A percentile compares a stretch with the other conserved stretches of the same genome.
These are phyloP conservation scores for Voacanga thouarsii DNA, from an alignment of 257 asterid genomes.

Conservation along the genomic window DNA sequence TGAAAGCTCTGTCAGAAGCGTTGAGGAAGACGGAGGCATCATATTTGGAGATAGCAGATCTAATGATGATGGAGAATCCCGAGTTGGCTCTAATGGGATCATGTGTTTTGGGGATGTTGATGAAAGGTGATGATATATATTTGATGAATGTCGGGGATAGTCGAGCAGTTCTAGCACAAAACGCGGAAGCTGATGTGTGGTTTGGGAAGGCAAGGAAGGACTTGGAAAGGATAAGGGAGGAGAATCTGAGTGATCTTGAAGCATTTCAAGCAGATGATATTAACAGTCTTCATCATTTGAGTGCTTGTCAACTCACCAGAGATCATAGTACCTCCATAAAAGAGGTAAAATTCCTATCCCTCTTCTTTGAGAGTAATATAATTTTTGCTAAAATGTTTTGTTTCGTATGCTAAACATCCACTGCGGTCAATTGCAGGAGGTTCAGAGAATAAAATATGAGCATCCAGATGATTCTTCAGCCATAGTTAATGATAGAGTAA, in stretches of 20 bases:
- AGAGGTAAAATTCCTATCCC: conserved; percentile 53
- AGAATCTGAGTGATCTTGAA: conserved; percentile 30
- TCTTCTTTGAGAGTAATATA: background rate
- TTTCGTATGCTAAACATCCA: background rate
- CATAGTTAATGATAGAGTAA: conserved; percentile 67
- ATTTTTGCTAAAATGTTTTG: background rate
- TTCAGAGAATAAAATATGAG: conserved; percentile 59
- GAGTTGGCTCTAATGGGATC: conserved; percentile 98
- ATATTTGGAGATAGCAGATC: conserved; percentile 77
- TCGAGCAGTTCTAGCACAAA: conserved; percentile 72
- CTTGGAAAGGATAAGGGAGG: conserved; percentile 35
- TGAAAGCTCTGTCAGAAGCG: conserved; percentile 76
- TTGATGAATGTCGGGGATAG: conserved; percentile 95
- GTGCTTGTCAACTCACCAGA: conserved; percentile 69
- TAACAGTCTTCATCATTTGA: conserved; percentile 30
- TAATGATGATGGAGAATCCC: conserved; percentile 83
- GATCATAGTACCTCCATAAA: conserved; percentile 79
- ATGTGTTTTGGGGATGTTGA: conserved; percentile 87
- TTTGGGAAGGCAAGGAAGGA: conserved; percentile 35
- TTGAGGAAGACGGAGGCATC: conserved; percentile 75
- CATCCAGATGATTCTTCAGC: conserved; percentile 78
- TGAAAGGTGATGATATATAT: conserved; percentile 88
- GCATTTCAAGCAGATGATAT: conserved; percentile 57
- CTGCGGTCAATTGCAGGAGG: conserved; percentile 52
- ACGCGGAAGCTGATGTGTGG: conserved; percentile 37